Percentiles rank a stretch among this genome's conserved stretches.
Evolutionary conservation across 805 yeast genomes (phyloP).

Genomic region (Candida hungchunana): DNA sequence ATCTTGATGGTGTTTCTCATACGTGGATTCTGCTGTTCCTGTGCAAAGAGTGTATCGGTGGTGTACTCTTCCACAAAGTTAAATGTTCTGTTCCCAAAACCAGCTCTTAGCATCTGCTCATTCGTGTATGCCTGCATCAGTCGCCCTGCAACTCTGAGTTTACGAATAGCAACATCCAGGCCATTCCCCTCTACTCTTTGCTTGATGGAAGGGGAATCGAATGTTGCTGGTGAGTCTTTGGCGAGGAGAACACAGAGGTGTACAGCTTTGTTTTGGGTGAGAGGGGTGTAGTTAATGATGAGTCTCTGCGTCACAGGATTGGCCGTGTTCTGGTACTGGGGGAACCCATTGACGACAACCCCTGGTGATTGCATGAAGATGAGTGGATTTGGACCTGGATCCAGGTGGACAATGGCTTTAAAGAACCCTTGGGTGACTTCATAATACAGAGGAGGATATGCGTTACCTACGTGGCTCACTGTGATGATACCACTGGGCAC

Average conservation of each 20-base stretch:
- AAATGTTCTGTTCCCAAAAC: slow-evolving; percentile 76
- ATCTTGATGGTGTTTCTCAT: slow-evolving; percentile 62
- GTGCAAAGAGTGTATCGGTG: slow-evolving; percentile 46
- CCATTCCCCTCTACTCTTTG: slow-evolving; percentile 53
- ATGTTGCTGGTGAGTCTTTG: slow-evolving; percentile 63
- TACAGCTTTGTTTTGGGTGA: slow-evolving; percentile 66
- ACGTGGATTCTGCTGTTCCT: slow-evolving; percentile 33
- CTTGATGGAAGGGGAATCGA: slow-evolving; percentile 62
- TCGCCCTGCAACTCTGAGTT: slow-evolving; percentile 77
- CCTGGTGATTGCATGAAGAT: slow-evolving; percentile 45
- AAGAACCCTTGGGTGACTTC: slow-evolving; percentile 70
- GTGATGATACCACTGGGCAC: slow-evolving; percentile 34
- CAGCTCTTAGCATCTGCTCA: slow-evolving; percentile 79
- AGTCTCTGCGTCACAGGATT: slow-evolving; percentile 20
- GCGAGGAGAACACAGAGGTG: slow-evolving; percentile 77
- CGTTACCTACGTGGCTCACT: slow-evolving; percentile 38
- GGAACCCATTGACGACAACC: slow-evolving; percentile 30
- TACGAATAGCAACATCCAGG: slow-evolving; percentile 64
- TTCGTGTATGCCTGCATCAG: slow-evolving; percentile 88
- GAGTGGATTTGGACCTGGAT: slow-evolving; percentile 63
- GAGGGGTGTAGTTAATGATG: slow-evolving; percentile 47
- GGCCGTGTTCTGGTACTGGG: slow-evolving; percentile 8
- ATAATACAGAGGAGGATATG: slow-evolving; percentile 58
- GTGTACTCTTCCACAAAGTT: slow-evolving; percentile 65
- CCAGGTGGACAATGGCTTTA: slow-evolving; percentile 69